phyloP scores from a whole-genome alignment of 1,139 yeast genomes.

The Candida buenavistaensis region DNA sequence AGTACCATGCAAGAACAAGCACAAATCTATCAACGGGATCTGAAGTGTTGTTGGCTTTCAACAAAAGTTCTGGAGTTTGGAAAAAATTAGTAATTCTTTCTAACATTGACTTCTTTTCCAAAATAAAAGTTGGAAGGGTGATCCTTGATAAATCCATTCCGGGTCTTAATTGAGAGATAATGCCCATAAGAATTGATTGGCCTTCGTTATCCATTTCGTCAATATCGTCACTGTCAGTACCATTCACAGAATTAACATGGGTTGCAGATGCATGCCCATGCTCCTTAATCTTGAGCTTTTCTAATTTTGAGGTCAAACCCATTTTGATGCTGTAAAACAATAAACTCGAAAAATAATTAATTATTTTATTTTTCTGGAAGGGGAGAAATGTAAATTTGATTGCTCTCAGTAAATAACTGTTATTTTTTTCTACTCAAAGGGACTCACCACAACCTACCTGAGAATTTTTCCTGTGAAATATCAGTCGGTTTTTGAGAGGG shows the following conservation, averaged over 20 bases:
- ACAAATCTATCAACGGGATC: conserved; percentile 72
- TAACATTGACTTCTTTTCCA: conserved; percentile 93
- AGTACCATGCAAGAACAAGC: conserved; percentile 79
- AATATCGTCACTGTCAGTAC: conserved; percentile 57
- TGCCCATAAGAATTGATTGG: conserved; percentile 80
- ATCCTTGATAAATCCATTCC: conserved; percentile 89
- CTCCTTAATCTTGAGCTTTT: conserved; percentile 26
- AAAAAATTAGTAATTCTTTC: conserved; percentile 91
- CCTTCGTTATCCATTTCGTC: conserved; percentile 92
- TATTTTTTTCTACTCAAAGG: background rate
- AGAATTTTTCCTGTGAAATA: no score
- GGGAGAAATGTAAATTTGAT: no score
- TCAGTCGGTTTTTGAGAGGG: no score
- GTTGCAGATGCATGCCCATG: background rate
- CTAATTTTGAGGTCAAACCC: conserved; percentile 40
- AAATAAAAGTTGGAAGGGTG: conserved; percentile 90
- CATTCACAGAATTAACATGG: conserved; percentile 1
- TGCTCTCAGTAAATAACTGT: no score
- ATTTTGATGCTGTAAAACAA: conserved; percentile 14
- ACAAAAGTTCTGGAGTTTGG: conserved; percentile 74
- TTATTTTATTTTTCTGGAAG: background rate
- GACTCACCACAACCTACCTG: no score
- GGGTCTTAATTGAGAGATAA: conserved; percentile 87
- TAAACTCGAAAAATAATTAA: background rate
- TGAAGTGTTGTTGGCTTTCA: conserved; percentile 61